Percentiles rank a stretch among this genome's conserved stretches.
Evolutionary conservation across 805 yeast species (phyloP).

Genomic region (Kodamaea hsintzibuensis): DNA sequence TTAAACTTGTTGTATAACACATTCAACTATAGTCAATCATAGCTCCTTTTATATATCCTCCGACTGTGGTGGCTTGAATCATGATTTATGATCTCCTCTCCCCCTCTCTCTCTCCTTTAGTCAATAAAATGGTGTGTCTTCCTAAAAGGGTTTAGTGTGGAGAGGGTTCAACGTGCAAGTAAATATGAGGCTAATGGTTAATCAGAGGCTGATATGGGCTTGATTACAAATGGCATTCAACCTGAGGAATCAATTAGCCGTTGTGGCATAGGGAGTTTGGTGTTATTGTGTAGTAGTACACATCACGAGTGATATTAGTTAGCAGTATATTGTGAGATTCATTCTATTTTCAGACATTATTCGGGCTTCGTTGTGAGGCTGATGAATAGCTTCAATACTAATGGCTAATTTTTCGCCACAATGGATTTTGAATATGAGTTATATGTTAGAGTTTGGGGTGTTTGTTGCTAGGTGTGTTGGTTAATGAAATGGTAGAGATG

Average conservation of each 20-base stretch:
- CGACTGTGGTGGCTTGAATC: background rate
- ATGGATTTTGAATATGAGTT: background rate
- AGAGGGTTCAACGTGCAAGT: background rate
- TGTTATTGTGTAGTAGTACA: background rate
- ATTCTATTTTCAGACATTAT: background rate
- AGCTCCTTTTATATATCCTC: background rate
- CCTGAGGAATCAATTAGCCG: background rate
- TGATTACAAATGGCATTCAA: background rate
- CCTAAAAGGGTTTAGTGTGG: background rate
- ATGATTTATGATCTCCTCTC: background rate
- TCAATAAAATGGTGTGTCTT: background rate
- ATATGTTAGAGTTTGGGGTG: background rate
- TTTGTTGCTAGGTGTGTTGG: background rate
- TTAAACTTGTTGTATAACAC: background rate
- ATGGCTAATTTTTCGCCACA: background rate
- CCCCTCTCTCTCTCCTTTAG: background rate
- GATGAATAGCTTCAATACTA: background rate
- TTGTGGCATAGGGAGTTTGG: background rate
- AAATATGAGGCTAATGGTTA: background rate
- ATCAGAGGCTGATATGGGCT: background rate
- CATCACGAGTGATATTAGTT: background rate
- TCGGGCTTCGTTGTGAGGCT: background rate
- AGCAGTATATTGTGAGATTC: background rate
- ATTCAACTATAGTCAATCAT: background rate
- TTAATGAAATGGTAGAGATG: background rate